phyloP scores from a whole-genome alignment of 2,329 filamentous ascomycete species.

The Sclerotinia spermophila region DNA sequence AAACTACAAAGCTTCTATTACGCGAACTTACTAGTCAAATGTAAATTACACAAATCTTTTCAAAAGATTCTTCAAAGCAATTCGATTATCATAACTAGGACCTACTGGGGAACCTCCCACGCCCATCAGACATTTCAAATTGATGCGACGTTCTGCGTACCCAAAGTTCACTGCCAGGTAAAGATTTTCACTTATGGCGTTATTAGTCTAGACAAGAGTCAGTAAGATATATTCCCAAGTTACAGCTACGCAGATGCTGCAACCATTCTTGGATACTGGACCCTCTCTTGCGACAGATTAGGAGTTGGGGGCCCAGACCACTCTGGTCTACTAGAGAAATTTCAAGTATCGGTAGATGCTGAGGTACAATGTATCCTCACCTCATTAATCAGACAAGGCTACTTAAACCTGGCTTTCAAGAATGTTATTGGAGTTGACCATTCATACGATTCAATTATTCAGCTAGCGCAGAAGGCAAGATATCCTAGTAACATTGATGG shows the following conservation, averaged over 20 bases:
- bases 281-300: constrained; percentile 23
- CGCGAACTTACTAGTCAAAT: not conserved
- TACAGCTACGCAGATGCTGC: constrained; percentile 60
- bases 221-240: constrained; percentile 22
- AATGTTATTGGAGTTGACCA: not conserved
- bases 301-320: not conserved
- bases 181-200: constrained; percentile 19
- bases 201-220: constrained; percentile 12
- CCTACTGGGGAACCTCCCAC: not conserved
- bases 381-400: not conserved
- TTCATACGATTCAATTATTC: not conserved
- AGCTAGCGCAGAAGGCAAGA: not conserved
- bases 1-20: not conserved
- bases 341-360: not conserved
- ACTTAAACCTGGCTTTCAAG: not conserved
- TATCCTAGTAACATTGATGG: not conserved
- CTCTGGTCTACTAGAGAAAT: not conserved
- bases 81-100: not conserved
- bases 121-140: not conserved
- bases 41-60: not conserved
- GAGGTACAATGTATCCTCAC: not conserved
- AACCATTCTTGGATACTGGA: constrained; percentile 37
- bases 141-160: not conserved
- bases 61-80: not conserved
- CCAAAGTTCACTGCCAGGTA: not conserved